These are phyloP conservation scores for Lunularia cruciata DNA, from an alignment of 225 moss, liverwort and hornwort species.

Conservation along the genomic window DNA sequence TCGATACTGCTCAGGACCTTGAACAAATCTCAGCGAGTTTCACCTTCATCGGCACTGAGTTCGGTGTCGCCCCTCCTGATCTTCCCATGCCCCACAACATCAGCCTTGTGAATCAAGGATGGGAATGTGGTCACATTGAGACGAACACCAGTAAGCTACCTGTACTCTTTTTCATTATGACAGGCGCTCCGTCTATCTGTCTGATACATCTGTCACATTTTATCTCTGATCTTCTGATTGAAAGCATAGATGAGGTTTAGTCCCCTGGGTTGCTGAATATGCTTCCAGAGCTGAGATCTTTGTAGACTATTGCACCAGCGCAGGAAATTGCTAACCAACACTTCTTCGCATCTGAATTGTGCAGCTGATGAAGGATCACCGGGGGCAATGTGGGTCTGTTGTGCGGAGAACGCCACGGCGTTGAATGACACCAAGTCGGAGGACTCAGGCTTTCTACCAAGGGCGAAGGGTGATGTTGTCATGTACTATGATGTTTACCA, in stretches of 20 bases:
- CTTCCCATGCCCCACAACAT: slow-evolving; percentile 35
- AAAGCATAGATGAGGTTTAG: too few species aligned
- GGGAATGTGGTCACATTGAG: slow-evolving; percentile 3
- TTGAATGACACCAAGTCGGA: slow-evolving; percentile 16
- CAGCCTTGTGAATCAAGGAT: slow-evolving; percentile 40
- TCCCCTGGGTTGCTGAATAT: too few species aligned
- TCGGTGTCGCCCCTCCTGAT: slow-evolving; percentile 21
- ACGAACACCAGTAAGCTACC: background rate
- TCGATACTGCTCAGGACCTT: slow-evolving; percentile 36
- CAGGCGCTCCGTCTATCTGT: too few species aligned
- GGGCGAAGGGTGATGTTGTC: slow-evolving; percentile 35
- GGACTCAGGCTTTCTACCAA: slow-evolving; percentile 14
- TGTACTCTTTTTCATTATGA: too few species aligned
- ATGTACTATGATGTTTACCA: slow-evolving; percentile 43
- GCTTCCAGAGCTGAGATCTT: too few species aligned
- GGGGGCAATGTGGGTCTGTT: slow-evolving; percentile 36
- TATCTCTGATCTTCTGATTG: too few species aligned
- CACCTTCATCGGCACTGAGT: slow-evolving; percentile 42
- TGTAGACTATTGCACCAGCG: too few species aligned
- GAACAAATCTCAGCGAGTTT: slow-evolving; percentile 22
- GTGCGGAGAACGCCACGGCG: slow-evolving; percentile 38
- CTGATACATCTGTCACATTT: too few species aligned
- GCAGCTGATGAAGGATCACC: background rate
- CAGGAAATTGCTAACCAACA: too few species aligned
- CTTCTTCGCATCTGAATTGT: background rate